A percentile compares a stretch with the other conserved stretches of the same genome.
Evolutionary conservation across 1,284 basidiomycete genomes (phyloP).

Genomic region (Trametes polyzona): DNA sequence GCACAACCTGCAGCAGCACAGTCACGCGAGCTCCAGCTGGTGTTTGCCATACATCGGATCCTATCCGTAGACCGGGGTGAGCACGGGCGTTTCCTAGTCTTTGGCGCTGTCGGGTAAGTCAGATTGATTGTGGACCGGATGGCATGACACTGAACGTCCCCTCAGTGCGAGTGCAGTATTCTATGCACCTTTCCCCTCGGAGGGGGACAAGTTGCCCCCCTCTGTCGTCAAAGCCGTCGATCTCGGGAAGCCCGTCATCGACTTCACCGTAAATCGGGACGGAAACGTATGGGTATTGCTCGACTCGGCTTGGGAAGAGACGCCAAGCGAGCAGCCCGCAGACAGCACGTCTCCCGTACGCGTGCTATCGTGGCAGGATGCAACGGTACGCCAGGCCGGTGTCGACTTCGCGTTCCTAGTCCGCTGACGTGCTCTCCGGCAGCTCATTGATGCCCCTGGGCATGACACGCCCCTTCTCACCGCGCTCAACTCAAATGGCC

Average conservation of each 20-base stretch:
- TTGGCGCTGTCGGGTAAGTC: constrained; percentile 70
- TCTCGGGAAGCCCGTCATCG: constrained; percentile 60
- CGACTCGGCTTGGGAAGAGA: constrained; percentile 41
- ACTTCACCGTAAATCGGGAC: constrained; percentile 52
- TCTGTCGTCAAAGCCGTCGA: constrained; percentile 48
- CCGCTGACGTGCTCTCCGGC: not conserved
- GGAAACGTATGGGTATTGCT: constrained; percentile 52
- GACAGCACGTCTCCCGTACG: constrained; percentile 8
- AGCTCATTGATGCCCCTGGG: constrained; percentile 29
- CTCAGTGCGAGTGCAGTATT: constrained; percentile 74
- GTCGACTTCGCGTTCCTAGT: not conserved
- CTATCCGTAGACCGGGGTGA: constrained; percentile 42
- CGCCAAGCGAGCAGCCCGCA: not conserved
- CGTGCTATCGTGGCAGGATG: constrained; percentile 26
- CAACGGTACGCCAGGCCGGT: constrained; percentile 18
- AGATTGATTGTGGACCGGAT: not conserved
- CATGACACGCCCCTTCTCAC: constrained; percentile 34
- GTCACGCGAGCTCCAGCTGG: constrained; percentile 29
- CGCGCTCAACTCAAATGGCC: constrained; percentile 45
- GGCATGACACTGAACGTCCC: not conserved
- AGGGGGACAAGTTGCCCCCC: constrained; percentile 21
- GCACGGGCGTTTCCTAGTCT: constrained; percentile 51
- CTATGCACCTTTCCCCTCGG: constrained; percentile 44
- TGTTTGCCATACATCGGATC: constrained; percentile 60
- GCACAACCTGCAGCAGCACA: constrained; percentile 15